Percentiles rank a stretch among this genome's conserved stretches.
Conservation (phyloP, 768 basidiomycete genomes). For the Kwoniella sp. region DNA sequence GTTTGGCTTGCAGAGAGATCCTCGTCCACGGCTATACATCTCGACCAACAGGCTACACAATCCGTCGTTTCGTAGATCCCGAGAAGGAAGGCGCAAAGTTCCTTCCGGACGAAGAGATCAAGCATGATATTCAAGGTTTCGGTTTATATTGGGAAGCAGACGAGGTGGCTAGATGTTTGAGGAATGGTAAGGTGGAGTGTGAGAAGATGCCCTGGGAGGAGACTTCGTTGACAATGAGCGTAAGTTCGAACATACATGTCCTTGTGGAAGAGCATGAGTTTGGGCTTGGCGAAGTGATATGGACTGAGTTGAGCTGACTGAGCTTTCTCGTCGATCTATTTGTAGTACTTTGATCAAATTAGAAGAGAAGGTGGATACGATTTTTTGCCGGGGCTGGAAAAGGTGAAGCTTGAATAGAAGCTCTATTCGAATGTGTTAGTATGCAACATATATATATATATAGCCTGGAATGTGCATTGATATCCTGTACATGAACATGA, state of each 20-base stretch:
- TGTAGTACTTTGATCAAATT: slow-evolving; percentile 44
- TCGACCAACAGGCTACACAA: slow-evolving; percentile 28
- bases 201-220: slow-evolving; percentile 31
- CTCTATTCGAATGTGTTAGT: too few relatives aligned
- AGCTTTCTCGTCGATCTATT: not conserved
- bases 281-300: too few relatives aligned
- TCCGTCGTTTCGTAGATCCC: slow-evolving; percentile 19
- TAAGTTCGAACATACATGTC: slow-evolving; percentile 17
- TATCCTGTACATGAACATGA: not conserved
- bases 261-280: too few relatives aligned
- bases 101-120: slow-evolving; percentile 25
- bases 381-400: slow-evolving; percentile 38
- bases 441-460: too few relatives aligned
- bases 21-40: slow-evolving; percentile 32
- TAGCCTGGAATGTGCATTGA: too few relatives aligned
- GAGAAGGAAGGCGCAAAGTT: slow-evolving; percentile 9
- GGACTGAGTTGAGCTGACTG: not conserved
- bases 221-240: slow-evolving; percentile 44
- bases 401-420: too few relatives aligned
- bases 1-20: slow-evolving; percentile 34
- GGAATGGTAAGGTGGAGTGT: slow-evolving; percentile 34
- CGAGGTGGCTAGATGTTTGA: slow-evolving; percentile 37
- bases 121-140: slow-evolving; percentile 32
- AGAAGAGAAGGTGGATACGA: slow-evolving; percentile 44
- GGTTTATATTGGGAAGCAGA: slow-evolving; percentile 48